Conservation (phyloP, 208 protist genomes). For the Trypanosoma boissoni region DNA sequence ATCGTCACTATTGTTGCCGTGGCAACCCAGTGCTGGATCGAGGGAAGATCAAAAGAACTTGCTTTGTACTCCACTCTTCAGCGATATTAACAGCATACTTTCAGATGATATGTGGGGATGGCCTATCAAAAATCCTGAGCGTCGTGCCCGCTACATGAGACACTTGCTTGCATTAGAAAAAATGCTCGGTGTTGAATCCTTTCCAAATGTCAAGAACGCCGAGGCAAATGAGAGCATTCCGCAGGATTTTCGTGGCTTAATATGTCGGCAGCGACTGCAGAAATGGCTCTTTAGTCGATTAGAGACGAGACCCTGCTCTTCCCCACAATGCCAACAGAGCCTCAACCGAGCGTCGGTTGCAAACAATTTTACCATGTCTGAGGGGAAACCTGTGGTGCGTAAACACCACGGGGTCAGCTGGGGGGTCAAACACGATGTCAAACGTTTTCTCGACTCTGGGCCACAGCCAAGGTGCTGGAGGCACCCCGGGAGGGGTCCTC, state of each 20-base stretch:
- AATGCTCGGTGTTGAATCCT: constrained; percentile 19
- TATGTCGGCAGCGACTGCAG: constrained; percentile 24
- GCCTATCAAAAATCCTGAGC: constrained; percentile 1
- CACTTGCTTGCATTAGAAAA: constrained; percentile 24
- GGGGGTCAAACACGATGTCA: too few species aligned
- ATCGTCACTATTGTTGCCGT: not conserved
- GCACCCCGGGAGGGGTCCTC: too few species aligned
- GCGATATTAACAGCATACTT: too few species aligned
- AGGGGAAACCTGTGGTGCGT: too few species aligned
- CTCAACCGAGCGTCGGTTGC: too few species aligned
- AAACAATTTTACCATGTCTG: too few species aligned
- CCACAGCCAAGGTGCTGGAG: too few species aligned
- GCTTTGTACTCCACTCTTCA: too few species aligned
- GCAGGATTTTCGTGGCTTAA: constrained; percentile 14
- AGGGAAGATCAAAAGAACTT: not conserved
- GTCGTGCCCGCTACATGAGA: constrained; percentile 14
- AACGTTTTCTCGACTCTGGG: too few species aligned
- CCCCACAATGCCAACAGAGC: too few species aligned
- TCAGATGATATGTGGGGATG: constrained; percentile 1
- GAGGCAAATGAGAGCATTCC: constrained; percentile 1
- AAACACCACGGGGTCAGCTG: too few species aligned
- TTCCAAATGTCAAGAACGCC: not conserved
- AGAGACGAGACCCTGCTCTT: too few species aligned
- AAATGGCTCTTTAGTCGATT: not conserved
- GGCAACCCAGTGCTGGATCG: not conserved